Base-by-base conservation (phyloP, 2,329 filamentous ascomycete genomes). In the Botrytis sinoallii region DNA sequence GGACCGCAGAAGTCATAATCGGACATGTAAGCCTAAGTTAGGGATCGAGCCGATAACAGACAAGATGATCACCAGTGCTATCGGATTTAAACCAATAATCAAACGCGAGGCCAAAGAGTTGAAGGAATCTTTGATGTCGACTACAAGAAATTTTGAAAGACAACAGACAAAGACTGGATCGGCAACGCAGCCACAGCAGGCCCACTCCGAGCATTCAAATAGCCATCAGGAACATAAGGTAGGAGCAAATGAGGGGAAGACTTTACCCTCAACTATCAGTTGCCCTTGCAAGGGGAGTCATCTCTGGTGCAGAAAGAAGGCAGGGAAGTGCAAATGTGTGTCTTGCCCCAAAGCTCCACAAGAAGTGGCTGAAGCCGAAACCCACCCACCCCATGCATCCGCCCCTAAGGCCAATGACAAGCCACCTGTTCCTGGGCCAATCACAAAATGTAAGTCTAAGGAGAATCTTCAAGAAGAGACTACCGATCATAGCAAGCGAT, bases 1-100 rank as follows among this genome's bases (percentile, higher is more conserved):
- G 75, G 84, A 87, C 81, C 80, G 84, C 75, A 80, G 83, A 75
- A 84, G 85, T 46, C 88, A 91, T 75, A 68, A 81, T 81, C 6
- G 83, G 79, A 35, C 60, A 20, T 72, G 35, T 35, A 67, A 52
- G 48, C 61, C 70, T n/a, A 72, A 65, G 32, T 29, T 25, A 44
- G 66, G 66, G 20, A 38, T 69, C 35, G 66, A 69, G 18, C 66
- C 66, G 18, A 32, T 52, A 20, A 20, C 38, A 57, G 48, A 69
- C n/a, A 69, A 69, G n/a, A 57, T 25, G 6, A 32, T 69, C 40
- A 32, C 55, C 42, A 35, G 46, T 55, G 48, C 29, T 42, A 42
- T 18, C 40, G 52, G 66, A 1, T 25, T 69, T 18, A 69, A n/a
- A 42, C 35, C 66, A 18, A 69, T 42, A n/a, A 69, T 55, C 22